phyloP scores from a whole-genome alignment of 2,329 filamentous ascomycete genomes.

The Colletotrichum eleusines region DNA sequence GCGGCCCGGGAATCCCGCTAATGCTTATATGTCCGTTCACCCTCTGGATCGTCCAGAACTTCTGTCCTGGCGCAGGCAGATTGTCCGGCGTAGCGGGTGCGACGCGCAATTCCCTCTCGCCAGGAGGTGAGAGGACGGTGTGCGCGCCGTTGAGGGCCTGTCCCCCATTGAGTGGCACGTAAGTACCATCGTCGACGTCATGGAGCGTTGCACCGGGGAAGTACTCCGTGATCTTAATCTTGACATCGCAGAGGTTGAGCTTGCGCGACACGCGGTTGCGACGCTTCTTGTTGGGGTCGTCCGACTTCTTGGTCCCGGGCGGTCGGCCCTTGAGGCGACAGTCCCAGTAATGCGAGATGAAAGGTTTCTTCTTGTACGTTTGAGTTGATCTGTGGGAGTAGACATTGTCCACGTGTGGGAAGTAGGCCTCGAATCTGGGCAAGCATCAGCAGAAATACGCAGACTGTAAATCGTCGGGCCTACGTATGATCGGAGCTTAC shows the following conservation, averaged over 20 bases:
- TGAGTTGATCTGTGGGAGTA: slow-evolving; percentile 88
- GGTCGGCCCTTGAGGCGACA: slow-evolving; percentile 84
- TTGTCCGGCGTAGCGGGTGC: slow-evolving; percentile 42
- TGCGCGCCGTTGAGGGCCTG: slow-evolving; percentile 42
- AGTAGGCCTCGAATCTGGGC: slow-evolving; percentile 81
- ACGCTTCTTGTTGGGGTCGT: slow-evolving; percentile 86
- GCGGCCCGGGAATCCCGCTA: slow-evolving; percentile 77
- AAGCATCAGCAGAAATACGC: slow-evolving; percentile 35
- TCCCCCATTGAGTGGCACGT: slow-evolving; percentile 23
- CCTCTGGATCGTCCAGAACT: slow-evolving; percentile 80
- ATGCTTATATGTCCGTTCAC: slow-evolving; percentile 81
- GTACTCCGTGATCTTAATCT: slow-evolving; percentile 88
- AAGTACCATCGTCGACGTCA: slow-evolving; percentile 40
- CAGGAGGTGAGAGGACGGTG: slow-evolving; percentile 42
- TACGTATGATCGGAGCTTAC: slow-evolving; percentile 57
- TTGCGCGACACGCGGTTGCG: slow-evolving; percentile 81
- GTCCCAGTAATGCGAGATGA: slow-evolving; percentile 87
- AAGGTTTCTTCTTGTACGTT: slow-evolving; percentile 84
- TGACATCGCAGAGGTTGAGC: slow-evolving; percentile 85
- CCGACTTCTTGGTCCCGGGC: slow-evolving; percentile 82
- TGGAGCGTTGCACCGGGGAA: slow-evolving; percentile 66
- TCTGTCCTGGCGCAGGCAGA: slow-evolving; percentile 50
- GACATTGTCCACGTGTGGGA: slow-evolving; percentile 85
- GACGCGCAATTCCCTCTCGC: slow-evolving; percentile 34
- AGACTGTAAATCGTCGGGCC: slow-evolving; percentile 12